Conservation (phyloP, 2,329 filamentous ascomycete genomes). For the Colletotrichum graminicola region DNA sequence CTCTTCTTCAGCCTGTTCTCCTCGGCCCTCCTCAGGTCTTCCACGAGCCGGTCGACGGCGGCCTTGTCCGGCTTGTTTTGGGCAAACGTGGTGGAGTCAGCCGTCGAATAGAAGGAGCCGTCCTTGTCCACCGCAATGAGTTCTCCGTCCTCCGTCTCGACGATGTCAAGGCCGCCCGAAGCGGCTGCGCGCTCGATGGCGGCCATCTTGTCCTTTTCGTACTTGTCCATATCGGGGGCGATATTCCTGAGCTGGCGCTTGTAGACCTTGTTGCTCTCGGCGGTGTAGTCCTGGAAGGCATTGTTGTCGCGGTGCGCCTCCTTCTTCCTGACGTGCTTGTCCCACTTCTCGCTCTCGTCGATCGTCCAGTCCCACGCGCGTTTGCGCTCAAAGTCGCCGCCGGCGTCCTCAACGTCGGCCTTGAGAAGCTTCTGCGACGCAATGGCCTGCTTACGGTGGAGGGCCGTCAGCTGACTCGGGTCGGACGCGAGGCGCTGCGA, state of each 20-base stretch:
- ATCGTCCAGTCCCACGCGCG: conserved; percentile 99
- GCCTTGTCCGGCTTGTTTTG: conserved; percentile 90
- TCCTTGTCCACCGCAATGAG: conserved; percentile 93
- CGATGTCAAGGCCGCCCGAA: conserved; percentile 87
- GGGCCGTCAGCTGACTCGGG: conserved; percentile 78
- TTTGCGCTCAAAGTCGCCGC: conserved; percentile 96
- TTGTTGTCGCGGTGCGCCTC: conserved; percentile 84
- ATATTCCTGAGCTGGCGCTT: conserved; percentile 88
- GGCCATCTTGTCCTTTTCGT: conserved; percentile 86
- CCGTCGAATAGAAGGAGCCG: conserved; percentile 90
- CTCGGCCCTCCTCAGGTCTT: conserved; percentile 89
- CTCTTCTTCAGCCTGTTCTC: conserved; percentile 88
- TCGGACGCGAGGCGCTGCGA: conserved; percentile 84
- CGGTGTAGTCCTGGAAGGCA: conserved; percentile 88
- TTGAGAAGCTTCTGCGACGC: conserved; percentile 94
- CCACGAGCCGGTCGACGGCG: conserved; percentile 88
- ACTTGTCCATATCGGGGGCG: conserved; percentile 82
- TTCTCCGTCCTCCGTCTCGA: conserved; percentile 95
- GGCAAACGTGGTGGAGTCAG: conserved; percentile 83
- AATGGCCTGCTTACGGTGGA: conserved; percentile 88
- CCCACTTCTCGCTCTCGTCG: conserved; percentile 95
- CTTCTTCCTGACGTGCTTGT: conserved; percentile 90
- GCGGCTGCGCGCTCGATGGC: conserved; percentile 88
- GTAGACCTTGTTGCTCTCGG: conserved; percentile 92
- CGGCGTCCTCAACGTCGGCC: conserved; percentile 85